A percentile compares a stretch with the other conserved stretches of the same genome.
These are phyloP conservation scores for Heracleum sosnowskyi DNA, from an alignment of 129 eudicot species.

Conservation along the genomic window DNA sequence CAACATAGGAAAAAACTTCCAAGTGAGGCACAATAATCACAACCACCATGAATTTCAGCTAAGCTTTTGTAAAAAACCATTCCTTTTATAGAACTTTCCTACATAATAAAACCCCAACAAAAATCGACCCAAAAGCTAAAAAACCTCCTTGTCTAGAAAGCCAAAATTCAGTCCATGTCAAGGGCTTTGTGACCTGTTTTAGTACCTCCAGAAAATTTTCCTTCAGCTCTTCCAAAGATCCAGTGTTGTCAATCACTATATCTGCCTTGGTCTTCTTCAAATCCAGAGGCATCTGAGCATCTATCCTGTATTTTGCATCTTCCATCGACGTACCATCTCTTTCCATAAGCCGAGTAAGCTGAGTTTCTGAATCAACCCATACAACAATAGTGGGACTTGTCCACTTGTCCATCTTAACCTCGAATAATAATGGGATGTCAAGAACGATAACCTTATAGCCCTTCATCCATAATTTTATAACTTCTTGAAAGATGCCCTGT, in stretches of 20 bases:
- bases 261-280: conserved; percentile 68
- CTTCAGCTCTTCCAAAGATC: conserved; percentile 64
- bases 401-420: conserved; percentile 85
- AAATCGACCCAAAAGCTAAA: conserved; percentile 40
- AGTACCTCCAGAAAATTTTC: conserved; percentile 52
- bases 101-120: conserved; percentile 46
- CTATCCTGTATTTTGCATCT: conserved; percentile 78
- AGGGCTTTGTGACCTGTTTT: conserved; percentile 57
- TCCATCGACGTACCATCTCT: conserved; percentile 70
- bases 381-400: conserved; percentile 83
- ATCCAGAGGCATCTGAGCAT: conserved; percentile 87
- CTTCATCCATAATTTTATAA: conserved; percentile 83
- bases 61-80: background rate
- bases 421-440: conserved; percentile 79
- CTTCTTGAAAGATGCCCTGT: conserved; percentile 58
- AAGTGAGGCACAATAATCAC: background rate
- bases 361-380: conserved; percentile 84
- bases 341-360: conserved; percentile 61
- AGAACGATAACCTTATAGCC: conserved; percentile 60
- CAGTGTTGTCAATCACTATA: conserved; percentile 63
- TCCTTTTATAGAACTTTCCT: conserved; percentile 22
- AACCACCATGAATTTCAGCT: background rate
- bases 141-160: conserved; percentile 80
- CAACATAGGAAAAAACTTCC: background rate
- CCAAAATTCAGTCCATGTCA: conserved; percentile 85